Conservation (phyloP, 768 basidiomycete genomes). For the Termitomyces sp. region DNA sequence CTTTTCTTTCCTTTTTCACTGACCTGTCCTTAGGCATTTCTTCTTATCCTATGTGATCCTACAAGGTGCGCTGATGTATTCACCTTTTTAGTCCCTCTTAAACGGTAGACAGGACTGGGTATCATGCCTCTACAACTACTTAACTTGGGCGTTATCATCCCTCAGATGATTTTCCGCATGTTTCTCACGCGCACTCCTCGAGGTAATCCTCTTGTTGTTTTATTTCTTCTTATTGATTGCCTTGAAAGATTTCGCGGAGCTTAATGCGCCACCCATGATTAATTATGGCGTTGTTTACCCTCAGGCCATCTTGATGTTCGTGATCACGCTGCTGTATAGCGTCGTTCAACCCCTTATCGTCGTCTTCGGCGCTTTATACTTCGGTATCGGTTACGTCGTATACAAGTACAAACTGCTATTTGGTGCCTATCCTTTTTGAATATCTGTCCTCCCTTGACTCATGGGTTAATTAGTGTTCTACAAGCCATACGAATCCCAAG, state of each 20-base stretch:
- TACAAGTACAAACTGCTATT: conserved; percentile 98
- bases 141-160: conserved; percentile 85
- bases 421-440: conserved; percentile 43
- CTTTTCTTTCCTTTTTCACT: conserved; percentile 3
- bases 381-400: conserved; percentile 91
- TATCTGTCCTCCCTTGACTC: background rate
- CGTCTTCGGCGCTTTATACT: conserved; percentile 93
- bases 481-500: conserved; percentile 96
- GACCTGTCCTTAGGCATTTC: conserved; percentile 50
- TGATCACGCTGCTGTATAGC: conserved; percentile 92
- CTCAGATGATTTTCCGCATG: conserved; percentile 64
- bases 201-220: conserved; percentile 40
- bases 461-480: conserved; percentile 69
- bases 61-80: conserved; percentile 45
- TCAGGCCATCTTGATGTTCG: conserved; percentile 93
- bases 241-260: conserved; percentile 82
- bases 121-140: conserved; percentile 95
- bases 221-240: background rate
- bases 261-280: conserved; percentile 97
- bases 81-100: conserved; percentile 3
- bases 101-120: conserved; percentile 55
- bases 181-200: conserved; percentile 87
- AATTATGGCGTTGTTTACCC: conserved; percentile 98
- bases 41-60: conserved; percentile 82
- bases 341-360: conserved; percentile 94